These are phyloP conservation scores for Alternaria gaisen DNA, from an alignment of 2,329 filamentous ascomycete species.

Conservation along the genomic window DNA sequence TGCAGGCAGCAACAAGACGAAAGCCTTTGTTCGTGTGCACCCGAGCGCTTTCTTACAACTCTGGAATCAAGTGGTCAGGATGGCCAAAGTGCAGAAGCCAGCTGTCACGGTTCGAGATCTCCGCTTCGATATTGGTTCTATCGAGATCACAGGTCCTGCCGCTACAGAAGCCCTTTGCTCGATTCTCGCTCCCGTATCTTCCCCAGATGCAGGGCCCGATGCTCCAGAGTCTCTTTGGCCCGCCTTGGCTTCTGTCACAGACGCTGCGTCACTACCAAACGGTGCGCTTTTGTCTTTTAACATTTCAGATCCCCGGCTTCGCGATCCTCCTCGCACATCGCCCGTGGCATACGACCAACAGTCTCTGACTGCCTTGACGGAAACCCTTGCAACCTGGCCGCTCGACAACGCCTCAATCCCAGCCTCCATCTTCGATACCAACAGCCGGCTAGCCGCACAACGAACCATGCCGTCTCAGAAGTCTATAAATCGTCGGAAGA, in stretches of 20 bases:
- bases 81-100: slow-evolving; percentile 69
- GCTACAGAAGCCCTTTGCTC: slow-evolving; percentile 80
- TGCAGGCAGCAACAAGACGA: slow-evolving; percentile 52
- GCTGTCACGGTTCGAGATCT: slow-evolving; percentile 72
- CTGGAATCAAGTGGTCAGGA: slow-evolving; percentile 69
- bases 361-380: slow-evolving; percentile 58
- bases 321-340: slow-evolving; percentile 73
- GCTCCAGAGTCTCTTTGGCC: slow-evolving; percentile 49
- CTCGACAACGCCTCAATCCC: slow-evolving; percentile 62
- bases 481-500: slow-evolving; percentile 79
- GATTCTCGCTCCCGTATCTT: slow-evolving; percentile 64
- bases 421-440: slow-evolving; percentile 72
- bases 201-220: slow-evolving; percentile 25
- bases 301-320: slow-evolving; percentile 80
- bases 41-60: slow-evolving; percentile 79
- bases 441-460: slow-evolving; percentile 70
- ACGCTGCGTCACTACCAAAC: slow-evolving; percentile 71
- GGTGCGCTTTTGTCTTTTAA: slow-evolving; percentile 77
- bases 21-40: slow-evolving; percentile 77
- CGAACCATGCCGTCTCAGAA: slow-evolving; percentile 77
- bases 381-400: slow-evolving; percentile 73
- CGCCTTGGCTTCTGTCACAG: slow-evolving; percentile 39
- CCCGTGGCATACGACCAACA: slow-evolving; percentile 27
- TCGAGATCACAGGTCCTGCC: slow-evolving; percentile 75
- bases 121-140: slow-evolving; percentile 76